These are phyloP conservation scores for Pythium monospermum DNA, from an alignment of 352 stramenopile genomes.

Conservation along the genomic window DNA sequence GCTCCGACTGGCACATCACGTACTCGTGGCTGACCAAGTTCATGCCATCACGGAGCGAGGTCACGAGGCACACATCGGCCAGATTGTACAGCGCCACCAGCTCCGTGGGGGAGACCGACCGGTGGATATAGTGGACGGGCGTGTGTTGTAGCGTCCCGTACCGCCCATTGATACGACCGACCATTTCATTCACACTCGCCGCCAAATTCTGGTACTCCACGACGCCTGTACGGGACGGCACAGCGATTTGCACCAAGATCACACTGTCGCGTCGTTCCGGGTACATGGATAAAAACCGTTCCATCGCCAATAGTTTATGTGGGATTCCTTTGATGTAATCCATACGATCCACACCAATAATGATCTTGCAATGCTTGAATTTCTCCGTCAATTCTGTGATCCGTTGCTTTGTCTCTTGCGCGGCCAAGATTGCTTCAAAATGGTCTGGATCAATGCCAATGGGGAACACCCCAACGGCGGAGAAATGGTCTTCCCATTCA, in stretches of 20 bases:
- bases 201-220: conserved; percentile 81
- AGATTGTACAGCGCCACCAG: conserved; percentile 88
- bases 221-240: conserved; percentile 83
- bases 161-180: conserved; percentile 84
- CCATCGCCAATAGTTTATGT: conserved; percentile 81
- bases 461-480: conserved; percentile 72
- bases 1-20: conserved; percentile 76
- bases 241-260: conserved; percentile 92
- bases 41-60: conserved; percentile 86
- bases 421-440: conserved; percentile 60
- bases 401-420: conserved; percentile 44
- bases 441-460: conserved; percentile 85
- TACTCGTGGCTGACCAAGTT: conserved; percentile 90
- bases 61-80: conserved; percentile 88
- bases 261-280: conserved; percentile 89
- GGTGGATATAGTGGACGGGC: conserved; percentile 88
- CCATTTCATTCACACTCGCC: conserved; percentile 83
- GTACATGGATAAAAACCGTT: conserved; percentile 77
- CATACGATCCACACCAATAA: conserved; percentile 83
- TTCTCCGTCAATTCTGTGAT: conserved; percentile 55
- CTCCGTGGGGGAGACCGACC: conserved; percentile 65
- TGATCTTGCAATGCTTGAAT: conserved; percentile 73
- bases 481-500: conserved; percentile 77
- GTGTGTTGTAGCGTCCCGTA: conserved; percentile 84
- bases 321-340: conserved; percentile 89